Base-by-base conservation (phyloP, 352 stramenopile genomes). In the Thraustotheca clavata region DNA sequence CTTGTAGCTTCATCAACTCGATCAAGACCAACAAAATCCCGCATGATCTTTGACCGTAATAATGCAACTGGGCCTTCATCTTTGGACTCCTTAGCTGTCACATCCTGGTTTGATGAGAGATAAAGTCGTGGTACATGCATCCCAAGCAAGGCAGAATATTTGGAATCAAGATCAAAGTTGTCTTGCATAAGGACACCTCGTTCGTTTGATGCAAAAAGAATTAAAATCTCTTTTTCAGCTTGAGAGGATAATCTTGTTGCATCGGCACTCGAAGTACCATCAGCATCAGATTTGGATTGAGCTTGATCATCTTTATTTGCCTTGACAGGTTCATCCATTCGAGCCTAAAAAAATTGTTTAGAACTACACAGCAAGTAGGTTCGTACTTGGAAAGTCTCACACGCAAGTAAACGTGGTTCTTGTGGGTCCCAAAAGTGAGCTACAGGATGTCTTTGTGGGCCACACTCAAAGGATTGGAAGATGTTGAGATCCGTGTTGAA, bases 121-220 rank as follows among this genome's bases (percentile, higher is more conserved):
- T 89, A 95, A 29, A 95, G 73, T 9, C 80, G 75, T 18, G 85
- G 86, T 18, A 89, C 90, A 50, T 92, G 77, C 40, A 97, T 83
- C 4, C 91, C 91, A 12, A 97, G 70, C 7, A 97, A 69, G 9
- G 82, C 79, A 11, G 74, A 81, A 60, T 89, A 87, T 57, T 89
- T 91, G 14, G 83, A 43, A 20, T 94, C 83, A 8, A 96, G 68
- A 26, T 94, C 80, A 43, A 96, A 96, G 43, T 70, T 86, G 57
- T 98, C 88, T 65, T 97, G 91, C 79, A 97, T 91, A 7, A 97
- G 75, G 18, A 97, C 71, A 4, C 88, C 88, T 49, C 94, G 80
- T 49, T 97, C 89, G 48, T 91, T 87, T 22, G 90, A 96, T 6
- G 87, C 90, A 69, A 98, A 97, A 40, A 96, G 75, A n/a, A 94